These are phyloP conservation scores for Talaromyces funiculosus DNA, from an alignment of 2,329 filamentous ascomycete genomes.

Conservation along the genomic window DNA sequence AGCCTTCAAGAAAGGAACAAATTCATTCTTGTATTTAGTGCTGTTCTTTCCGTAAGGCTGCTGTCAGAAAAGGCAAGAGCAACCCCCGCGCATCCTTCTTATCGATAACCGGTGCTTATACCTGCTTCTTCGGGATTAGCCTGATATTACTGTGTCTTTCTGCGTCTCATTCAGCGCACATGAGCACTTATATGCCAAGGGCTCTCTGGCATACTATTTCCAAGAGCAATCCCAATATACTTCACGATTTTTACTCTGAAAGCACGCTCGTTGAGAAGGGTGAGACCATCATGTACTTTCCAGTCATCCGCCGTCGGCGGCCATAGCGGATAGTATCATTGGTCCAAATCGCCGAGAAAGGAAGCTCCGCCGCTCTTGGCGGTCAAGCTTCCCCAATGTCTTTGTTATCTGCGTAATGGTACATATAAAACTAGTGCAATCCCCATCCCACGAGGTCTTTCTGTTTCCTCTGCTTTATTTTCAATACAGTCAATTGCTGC, in stretches of 20 bases:
- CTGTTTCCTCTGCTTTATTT: neutral
- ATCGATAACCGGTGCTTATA: conserved; percentile 3
- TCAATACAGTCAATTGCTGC: neutral
- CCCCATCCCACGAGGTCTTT: neutral
- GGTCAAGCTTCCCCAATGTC: conserved; percentile 8
- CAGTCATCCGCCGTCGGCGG: neutral
- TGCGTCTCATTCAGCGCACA: neutral
- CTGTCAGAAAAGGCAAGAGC: neutral
- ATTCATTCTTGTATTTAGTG: neutral
- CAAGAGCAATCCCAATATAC: neutral
- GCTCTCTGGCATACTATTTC: neutral
- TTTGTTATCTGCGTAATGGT: neutral
- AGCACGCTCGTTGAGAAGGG: neutral
- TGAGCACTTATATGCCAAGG: neutral
- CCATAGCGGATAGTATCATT: conserved; percentile 2
- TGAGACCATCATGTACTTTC: neutral
- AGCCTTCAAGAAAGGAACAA: neutral
- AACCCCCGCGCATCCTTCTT: neutral
- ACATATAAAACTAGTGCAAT: neutral
- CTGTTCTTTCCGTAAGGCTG: neutral
- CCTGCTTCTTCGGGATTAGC: neutral
- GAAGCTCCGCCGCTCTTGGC: conserved; percentile 3
- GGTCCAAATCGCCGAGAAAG: conserved; percentile 9
- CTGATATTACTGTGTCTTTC: neutral
- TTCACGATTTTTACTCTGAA: neutral